A percentile compares a stretch with the other conserved stretches of the same genome.
phyloP scores from a whole-genome alignment of 371 early-diverging fungal species.

The Mucor circinelloides region DNA sequence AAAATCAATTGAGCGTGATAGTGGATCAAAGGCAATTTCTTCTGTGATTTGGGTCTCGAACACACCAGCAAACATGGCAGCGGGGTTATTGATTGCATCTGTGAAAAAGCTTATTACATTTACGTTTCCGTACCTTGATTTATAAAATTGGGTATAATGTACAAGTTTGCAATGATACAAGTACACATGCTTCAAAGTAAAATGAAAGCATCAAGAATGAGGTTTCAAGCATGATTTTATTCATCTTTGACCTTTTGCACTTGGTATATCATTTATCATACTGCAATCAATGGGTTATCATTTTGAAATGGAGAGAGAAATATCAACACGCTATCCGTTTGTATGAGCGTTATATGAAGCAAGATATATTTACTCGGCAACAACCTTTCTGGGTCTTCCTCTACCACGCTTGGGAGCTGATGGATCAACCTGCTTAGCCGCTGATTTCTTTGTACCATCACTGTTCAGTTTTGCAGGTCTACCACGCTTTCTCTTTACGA shows the following conservation, averaged over 20 bases:
- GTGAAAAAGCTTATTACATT: not conserved
- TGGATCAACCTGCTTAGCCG: not conserved
- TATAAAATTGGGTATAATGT: not conserved
- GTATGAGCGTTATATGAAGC: not conserved
- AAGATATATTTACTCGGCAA: not conserved
- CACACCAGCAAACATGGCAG: not conserved
- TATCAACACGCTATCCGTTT: not conserved
- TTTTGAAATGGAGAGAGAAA: not conserved
- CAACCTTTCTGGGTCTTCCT: constrained; percentile 19
- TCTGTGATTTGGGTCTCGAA: not conserved
- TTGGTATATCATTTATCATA: not conserved
- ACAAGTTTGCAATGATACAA: not conserved
- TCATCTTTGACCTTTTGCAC: not conserved
- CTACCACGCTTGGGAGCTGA: constrained; percentile 6
- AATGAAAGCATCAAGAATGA: not conserved
- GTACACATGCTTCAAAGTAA: too few relatives aligned
- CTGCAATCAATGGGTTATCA: not conserved
- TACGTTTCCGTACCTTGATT: not conserved
- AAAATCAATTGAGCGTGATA: not conserved
- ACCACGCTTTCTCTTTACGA: constrained; percentile 15
- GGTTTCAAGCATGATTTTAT: not conserved
- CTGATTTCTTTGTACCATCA: not conserved
- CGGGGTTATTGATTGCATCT: too few relatives aligned
- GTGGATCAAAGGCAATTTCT: not conserved
- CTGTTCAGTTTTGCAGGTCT: constrained; percentile 2